Percentiles rank a stretch among this genome's conserved stretches.
These are phyloP conservation scores for Fomitiporia mediterranea DNA, from an alignment of 1,284 basidiomycete species.

Conservation along the genomic window DNA sequence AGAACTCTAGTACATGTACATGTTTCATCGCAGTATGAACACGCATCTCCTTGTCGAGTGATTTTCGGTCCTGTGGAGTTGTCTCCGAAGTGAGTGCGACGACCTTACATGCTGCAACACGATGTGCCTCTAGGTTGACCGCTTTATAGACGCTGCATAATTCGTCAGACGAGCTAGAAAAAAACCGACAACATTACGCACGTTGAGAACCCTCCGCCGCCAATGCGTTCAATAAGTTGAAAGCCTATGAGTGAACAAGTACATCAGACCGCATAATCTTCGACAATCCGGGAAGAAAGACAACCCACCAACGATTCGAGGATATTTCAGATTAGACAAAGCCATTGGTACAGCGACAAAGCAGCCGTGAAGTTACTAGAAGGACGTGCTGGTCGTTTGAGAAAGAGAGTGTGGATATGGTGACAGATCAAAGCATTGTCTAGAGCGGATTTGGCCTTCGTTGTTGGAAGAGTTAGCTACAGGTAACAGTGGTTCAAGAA, in stretches of 20 bases:
- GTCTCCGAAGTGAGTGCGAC: constrained; percentile 58
- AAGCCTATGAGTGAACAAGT: constrained; percentile 45
- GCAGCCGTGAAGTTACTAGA: too few species aligned
- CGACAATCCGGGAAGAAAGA: neutral
- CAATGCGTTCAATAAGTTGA: constrained; percentile 69
- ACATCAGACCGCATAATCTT: neutral
- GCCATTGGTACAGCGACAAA: neutral
- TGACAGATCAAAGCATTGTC: neutral
- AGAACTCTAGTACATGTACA: constrained; percentile 79
- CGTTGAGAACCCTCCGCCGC: constrained; percentile 84
- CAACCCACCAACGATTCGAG: constrained; percentile 16
- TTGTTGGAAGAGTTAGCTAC: too few species aligned
- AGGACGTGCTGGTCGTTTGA: neutral
- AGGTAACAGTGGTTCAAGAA: too few species aligned
- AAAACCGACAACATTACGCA: constrained; percentile 31
- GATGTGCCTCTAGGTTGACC: constrained; percentile 59
- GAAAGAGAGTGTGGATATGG: neutral
- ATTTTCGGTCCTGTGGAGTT: constrained; percentile 64
- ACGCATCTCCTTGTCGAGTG: constrained; percentile 90
- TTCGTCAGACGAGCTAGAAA: neutral
- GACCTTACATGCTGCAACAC: constrained; percentile 83
- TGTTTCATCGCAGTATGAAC: constrained; percentile 86
- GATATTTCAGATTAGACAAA: constrained; percentile 13
- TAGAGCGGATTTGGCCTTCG: too few species aligned
- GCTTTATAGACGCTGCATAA: constrained; percentile 75